A percentile compares a stretch with the other conserved stretches of the same genome.
phyloP scores from a whole-genome alignment of 768 basidiomycete genomes.

The Agrocybe praecox region DNA sequence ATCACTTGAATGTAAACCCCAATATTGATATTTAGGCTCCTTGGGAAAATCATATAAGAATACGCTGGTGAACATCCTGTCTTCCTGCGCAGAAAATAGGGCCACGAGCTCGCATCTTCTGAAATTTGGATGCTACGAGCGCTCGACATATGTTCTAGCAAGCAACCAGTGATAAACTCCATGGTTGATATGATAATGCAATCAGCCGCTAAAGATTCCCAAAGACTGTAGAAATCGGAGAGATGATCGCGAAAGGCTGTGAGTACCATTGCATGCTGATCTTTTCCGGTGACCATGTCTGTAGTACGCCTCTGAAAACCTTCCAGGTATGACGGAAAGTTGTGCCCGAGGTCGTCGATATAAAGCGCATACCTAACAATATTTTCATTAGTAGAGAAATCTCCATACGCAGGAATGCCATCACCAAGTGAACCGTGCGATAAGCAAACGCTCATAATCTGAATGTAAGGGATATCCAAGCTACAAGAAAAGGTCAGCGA shows the following conservation, averaged over 20 bases:
- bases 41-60: conserved; percentile 9
- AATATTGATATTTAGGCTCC: neutral
- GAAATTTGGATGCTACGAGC: neutral
- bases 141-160: conserved; percentile 2
- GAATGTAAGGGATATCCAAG: neutral
- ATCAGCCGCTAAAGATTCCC: conserved; percentile 8
- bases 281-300: neutral
- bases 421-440: conserved; percentile 5
- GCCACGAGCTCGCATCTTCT: conserved; percentile 1
- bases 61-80: conserved; percentile 2
- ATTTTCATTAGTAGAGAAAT: neutral
- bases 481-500: neutral
- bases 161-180: conserved; percentile 7
- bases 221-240: neutral
- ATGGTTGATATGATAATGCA: conserved; percentile 1
- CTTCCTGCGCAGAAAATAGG: conserved; percentile 10
- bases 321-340: neutral
- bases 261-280: neutral
- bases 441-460: neutral
- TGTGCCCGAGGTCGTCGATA: conserved; percentile 4
- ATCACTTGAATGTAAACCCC: conserved; percentile 5
- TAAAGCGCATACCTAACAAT: neutral
- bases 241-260: conserved; percentile 1
- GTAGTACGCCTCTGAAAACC: neutral
- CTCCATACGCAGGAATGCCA: no score